Percentiles rank a stretch among this genome's conserved stretches.
These are phyloP conservation scores for Exophiala aquamarina DNA, from an alignment of 2,329 filamentous ascomycete species.

Conservation along the genomic window DNA sequence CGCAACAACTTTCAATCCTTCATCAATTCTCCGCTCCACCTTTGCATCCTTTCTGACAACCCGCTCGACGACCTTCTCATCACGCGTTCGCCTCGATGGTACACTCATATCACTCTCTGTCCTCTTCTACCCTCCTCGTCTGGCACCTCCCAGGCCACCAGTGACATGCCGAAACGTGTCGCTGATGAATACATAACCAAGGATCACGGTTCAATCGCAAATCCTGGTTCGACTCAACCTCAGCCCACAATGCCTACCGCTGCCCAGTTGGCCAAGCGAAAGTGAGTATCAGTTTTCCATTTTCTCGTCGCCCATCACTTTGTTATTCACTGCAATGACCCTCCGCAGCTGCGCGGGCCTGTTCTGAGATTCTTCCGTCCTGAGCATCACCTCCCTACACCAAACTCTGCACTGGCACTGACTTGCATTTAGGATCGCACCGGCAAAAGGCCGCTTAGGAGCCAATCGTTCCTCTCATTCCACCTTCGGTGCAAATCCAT, in stretches of 20 bases:
- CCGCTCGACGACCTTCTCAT: not conserved
- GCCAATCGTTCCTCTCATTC: conserved; percentile 16
- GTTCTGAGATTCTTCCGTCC: no score
- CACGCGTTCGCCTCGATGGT: conserved; percentile 23
- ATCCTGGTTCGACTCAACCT: conserved; percentile 31
- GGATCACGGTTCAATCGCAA: conserved; percentile 25
- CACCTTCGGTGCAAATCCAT: conserved; percentile 6
- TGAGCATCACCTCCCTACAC: not conserved
- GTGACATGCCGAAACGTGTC: conserved; percentile 26
- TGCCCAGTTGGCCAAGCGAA: conserved; percentile 55
- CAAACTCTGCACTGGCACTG: conserved; percentile 1
- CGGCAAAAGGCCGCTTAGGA: conserved; percentile 19
- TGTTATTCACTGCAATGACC: not conserved
- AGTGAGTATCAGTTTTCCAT: conserved; percentile 44
- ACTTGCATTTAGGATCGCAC: conserved; percentile 19
- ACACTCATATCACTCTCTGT: conserved; percentile 4
- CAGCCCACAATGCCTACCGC: conserved; percentile 53
- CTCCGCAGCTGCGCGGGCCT: no score
- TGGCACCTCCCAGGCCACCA: conserved; percentile 15
- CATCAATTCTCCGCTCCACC: no score
- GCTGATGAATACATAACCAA: conserved; percentile 26
- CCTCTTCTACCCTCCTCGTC: conserved; percentile 31
- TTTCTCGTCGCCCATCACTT: not conserved
- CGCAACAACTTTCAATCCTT: no score
- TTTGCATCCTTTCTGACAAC: no score